These are phyloP conservation scores for Hypomontagnella monticulosa DNA, from an alignment of 495 filamentous ascomycete genomes.

Conservation along the genomic window DNA sequence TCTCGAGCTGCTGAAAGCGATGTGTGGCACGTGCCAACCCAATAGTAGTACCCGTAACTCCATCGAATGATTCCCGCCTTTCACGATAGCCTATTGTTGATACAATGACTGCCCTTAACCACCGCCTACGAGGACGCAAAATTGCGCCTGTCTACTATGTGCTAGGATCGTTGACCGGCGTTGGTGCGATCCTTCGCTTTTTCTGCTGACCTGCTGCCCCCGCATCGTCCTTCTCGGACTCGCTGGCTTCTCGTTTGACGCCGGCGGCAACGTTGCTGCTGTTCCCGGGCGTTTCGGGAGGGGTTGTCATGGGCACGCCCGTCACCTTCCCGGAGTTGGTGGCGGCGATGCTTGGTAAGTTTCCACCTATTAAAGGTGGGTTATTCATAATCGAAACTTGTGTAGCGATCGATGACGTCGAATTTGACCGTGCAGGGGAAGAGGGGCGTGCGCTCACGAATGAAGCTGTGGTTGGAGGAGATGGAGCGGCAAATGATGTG, in stretches of 20 bases:
- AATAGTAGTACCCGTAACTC: conserved; percentile 18
- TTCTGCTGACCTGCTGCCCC: conserved; percentile 62
- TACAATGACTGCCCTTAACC: conserved; percentile 3
- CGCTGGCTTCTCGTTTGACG: conserved; percentile 69
- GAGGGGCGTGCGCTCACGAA: conserved; percentile 67
- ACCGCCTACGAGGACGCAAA: neutral
- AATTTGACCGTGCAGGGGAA: conserved; percentile 84
- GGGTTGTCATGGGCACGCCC: conserved; percentile 71
- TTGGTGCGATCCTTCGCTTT: conserved; percentile 82
- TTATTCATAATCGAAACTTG: conserved; percentile 71
- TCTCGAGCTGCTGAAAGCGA: conserved; percentile 5
- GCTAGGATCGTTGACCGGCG: conserved; percentile 58
- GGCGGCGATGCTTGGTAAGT: conserved; percentile 77
- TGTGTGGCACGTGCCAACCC: conserved; percentile 9
- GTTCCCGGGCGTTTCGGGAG: conserved; percentile 79
- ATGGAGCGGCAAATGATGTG: conserved; percentile 63
- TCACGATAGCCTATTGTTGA: conserved; percentile 13
- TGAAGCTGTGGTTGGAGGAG: conserved; percentile 62
- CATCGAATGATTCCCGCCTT: conserved; percentile 4
- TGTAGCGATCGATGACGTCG: conserved; percentile 83
- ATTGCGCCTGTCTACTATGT: neutral
- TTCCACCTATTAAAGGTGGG: conserved; percentile 77
- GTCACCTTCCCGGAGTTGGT: conserved; percentile 68
- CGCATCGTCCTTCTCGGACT: conserved; percentile 57
- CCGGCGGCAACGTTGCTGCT: conserved; percentile 54